These are phyloP conservation scores for Fusarium circinatum DNA, from an alignment of 2,329 filamentous ascomycete genomes.

Conservation along the genomic window DNA sequence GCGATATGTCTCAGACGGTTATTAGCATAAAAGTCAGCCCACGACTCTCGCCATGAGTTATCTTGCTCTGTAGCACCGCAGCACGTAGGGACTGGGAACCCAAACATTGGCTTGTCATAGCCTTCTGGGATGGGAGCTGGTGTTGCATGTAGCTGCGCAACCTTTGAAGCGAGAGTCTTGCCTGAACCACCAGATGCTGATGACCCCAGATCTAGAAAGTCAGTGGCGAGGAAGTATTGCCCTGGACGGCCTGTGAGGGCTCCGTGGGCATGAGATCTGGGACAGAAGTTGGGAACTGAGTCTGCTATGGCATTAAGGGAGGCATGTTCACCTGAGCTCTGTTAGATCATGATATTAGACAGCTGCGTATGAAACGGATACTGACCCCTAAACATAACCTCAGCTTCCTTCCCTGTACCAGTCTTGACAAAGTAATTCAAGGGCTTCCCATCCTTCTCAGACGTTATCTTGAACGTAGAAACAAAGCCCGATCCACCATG, in stretches of 20 bases:
- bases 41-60: conserved; percentile 77
- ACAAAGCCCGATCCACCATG: conserved; percentile 76
- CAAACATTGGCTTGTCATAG: conserved; percentile 72
- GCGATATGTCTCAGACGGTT: conserved; percentile 76
- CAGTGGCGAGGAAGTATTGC: conserved; percentile 73
- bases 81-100: conserved; percentile 86
- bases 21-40: conserved; percentile 88
- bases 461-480: conserved; percentile 69
- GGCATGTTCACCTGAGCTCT: conserved; percentile 75
- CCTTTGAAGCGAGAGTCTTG: conserved; percentile 74
- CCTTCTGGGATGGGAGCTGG: conserved; percentile 73
- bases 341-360: conserved; percentile 8
- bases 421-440: conserved; percentile 79
- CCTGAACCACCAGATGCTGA: conserved; percentile 57
- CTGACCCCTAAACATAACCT: conserved; percentile 75
- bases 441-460: conserved; percentile 58
- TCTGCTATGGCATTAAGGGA: conserved; percentile 85
- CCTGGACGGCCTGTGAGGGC: conserved; percentile 62
- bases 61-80: conserved; percentile 87
- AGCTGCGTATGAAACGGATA: conserved; percentile 3
- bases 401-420: conserved; percentile 66
- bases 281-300: conserved; percentile 79
- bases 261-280: conserved; percentile 79
- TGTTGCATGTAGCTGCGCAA: conserved; percentile 82
- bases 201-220: conserved; percentile 77